Conservation (phyloP, 2,329 filamentous ascomycete genomes). For the Harringtonia aguacate region DNA sequence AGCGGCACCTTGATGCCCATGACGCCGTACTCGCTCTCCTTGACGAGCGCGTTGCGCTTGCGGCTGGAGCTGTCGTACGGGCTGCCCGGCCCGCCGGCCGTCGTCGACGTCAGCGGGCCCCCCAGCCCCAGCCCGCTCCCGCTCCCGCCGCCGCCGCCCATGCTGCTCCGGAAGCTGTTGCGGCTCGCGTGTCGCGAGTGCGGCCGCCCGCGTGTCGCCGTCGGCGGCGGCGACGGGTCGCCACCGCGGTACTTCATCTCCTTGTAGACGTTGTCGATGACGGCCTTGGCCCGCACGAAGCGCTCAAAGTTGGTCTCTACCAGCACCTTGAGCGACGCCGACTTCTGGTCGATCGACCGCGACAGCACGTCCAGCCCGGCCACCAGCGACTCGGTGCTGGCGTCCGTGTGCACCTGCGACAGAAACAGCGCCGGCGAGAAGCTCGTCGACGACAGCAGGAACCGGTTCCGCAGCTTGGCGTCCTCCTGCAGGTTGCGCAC, state of each 20-base stretch:
- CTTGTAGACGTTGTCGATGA: slow-evolving; percentile 96
- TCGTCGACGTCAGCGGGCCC: background rate
- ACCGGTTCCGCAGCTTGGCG: slow-evolving; percentile 70
- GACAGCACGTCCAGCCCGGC: slow-evolving; percentile 78
- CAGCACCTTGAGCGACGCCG: slow-evolving; percentile 86
- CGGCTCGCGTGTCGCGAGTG: slow-evolving; percentile 61
- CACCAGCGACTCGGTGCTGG: slow-evolving; percentile 71
- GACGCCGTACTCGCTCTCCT: slow-evolving; percentile 87
- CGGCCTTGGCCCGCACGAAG: slow-evolving; percentile 94
- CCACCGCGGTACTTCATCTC: slow-evolving; percentile 77
- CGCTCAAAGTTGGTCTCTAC: slow-evolving; percentile 98
- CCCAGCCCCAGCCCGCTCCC: background rate
- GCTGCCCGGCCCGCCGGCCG: background rate
- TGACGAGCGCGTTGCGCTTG: slow-evolving; percentile 82
- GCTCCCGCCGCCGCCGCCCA: slow-evolving; percentile 10
- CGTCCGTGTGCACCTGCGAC: slow-evolving; percentile 79
- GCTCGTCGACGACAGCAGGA: slow-evolving; percentile 87
- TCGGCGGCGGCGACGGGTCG: slow-evolving; percentile 34
- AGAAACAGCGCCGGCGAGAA: slow-evolving; percentile 90
- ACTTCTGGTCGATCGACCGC: slow-evolving; percentile 93
- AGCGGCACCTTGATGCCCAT: slow-evolving; percentile 80
- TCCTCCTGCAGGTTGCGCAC: slow-evolving; percentile 73
- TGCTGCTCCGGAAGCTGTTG: slow-evolving; percentile 50
- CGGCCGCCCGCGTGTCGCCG: slow-evolving; percentile 23
- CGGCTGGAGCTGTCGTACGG: slow-evolving; percentile 26